Base-by-base conservation (phyloP, 2,329 filamentous ascomycete species). In the Aspergillus quadricinctus region DNA sequence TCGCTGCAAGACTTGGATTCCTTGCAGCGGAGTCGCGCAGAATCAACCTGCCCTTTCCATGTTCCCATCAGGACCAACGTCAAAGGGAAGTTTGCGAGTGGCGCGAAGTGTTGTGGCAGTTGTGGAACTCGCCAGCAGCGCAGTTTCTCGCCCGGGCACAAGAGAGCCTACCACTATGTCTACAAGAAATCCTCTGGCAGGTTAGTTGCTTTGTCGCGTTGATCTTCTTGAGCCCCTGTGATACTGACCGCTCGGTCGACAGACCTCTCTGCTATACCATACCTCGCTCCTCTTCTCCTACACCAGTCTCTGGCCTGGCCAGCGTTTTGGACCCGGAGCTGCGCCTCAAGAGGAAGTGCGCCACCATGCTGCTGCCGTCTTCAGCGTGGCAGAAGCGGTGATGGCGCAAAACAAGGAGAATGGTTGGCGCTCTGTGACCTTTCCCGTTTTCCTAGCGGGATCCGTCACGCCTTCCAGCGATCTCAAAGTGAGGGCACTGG, bases 391-490 rank as follows among this genome's bases (percentile, higher is more conserved):
- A 5, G 69, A 74, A 29, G 67, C 37, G 8, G 45, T 70, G 9
- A 74, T 79, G 1, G 64, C 78, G 4, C 69, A 71, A 19, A 66
- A 68, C 2, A 69, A 69, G 4, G 72, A 73, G 10, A 70, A 74
- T 14, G 74, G 79, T 48, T 72, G 75, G 17, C 74, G 78, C 23
- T 79, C 79, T 55, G 64, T 80, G 4, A 72, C 81, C 2, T 83
- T 84, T 58, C 81, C 82, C 0, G 61, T 83, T 0, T 83, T 84
- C 63, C 75, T 84, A 56, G 79, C 81, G 0, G 82, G 81, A 10
- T 64, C 65, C 3, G 74, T 78, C 19, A 76, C 77, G 1, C 69
- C 64, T 0, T 71, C 76, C 25, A 68, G 69, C 8, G 70, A 69
- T 4, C 71, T 77, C 21, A 80, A 83, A 63, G 70, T 72, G 53